A percentile compares a stretch with the other conserved stretches of the same genome.
Evolutionary conservation across 331 rosid species (phyloP).

Genomic region (Phaseolus coccineus): DNA sequence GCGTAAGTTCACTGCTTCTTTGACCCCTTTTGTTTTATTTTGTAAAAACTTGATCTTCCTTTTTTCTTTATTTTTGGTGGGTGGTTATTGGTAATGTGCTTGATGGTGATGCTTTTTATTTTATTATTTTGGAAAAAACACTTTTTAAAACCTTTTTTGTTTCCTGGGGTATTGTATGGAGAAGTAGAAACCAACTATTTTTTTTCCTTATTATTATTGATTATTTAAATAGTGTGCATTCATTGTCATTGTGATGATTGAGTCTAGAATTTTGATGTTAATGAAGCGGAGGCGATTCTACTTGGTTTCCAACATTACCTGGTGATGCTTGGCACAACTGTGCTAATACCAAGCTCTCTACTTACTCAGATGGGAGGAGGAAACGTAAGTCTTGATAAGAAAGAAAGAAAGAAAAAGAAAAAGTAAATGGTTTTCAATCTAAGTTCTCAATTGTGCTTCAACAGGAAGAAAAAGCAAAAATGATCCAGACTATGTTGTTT

Average conservation of each 20-base stretch:
- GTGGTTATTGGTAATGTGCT: constrained; percentile 7
- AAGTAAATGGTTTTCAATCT: constrained; percentile 27
- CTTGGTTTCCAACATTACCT: constrained; percentile 98
- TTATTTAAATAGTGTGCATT: not conserved
- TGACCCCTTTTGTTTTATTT: not conserved
- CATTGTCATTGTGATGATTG: constrained; percentile 42
- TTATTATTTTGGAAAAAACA: not conserved
- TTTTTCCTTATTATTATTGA: not conserved
- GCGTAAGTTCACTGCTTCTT: constrained; percentile 68
- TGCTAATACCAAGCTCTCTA: constrained; percentile 81
- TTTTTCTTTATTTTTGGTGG: not conserved
- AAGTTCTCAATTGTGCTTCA: constrained; percentile 37
- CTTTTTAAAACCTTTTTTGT: not conserved
- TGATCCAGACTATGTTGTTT: constrained; percentile 84
- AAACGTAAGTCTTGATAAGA: constrained; percentile 62
- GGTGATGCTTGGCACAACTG: constrained; percentile 98
- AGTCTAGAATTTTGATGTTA: constrained; percentile 21
- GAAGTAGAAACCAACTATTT: not conserved
- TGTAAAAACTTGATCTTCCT: not conserved
- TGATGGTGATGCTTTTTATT: constrained; percentile 1
- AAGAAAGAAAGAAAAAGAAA: not conserved
- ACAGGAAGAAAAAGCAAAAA: constrained; percentile 93
- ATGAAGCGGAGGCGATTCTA: constrained; percentile 91
- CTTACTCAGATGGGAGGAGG: constrained; percentile 98
- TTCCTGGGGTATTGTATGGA: not conserved